phyloP scores from a whole-genome alignment of 2,329 filamentous ascomycete species.

The Sporothrix brasiliensis region DNA sequence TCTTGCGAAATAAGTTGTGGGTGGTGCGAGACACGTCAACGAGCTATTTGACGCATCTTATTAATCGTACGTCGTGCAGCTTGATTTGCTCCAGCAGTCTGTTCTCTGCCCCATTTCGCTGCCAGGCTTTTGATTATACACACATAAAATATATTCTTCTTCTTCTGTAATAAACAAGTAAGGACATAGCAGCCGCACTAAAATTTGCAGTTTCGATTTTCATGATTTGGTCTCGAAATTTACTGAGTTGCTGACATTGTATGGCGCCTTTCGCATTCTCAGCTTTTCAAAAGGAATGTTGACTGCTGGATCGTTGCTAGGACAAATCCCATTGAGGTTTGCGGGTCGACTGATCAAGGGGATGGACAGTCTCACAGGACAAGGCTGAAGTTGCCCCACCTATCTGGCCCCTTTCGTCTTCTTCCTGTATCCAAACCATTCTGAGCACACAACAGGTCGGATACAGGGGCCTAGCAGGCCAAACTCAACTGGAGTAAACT shows the following conservation, averaged over 20 bases:
- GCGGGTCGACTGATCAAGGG: not conserved
- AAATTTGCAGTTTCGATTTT: not conserved
- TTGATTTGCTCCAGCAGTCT: no score
- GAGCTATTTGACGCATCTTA: not conserved
- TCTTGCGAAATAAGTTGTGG: not conserved
- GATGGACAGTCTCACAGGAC: not conserved
- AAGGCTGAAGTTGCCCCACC: slow-evolving; percentile 31
- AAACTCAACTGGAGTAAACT: not conserved
- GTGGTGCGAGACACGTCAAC: not conserved
- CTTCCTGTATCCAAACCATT: not conserved
- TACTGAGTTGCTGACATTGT: not conserved
- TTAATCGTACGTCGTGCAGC: not conserved
- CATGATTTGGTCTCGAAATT: not conserved
- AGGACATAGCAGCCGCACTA: no score
- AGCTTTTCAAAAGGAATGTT: slow-evolving; percentile 16
- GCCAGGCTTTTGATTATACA: no score
- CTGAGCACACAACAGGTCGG: not conserved
- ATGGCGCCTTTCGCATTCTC: not conserved
- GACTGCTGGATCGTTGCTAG: slow-evolving; percentile 18
- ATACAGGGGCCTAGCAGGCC: not conserved
- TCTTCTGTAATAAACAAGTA: no score
- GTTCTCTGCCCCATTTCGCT: no score
- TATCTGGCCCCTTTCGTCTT: not conserved
- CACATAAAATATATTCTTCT: no score
- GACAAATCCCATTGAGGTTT: not conserved